Conservation (phyloP, 306 rosid genomes). For the Vigna radiata region DNA sequence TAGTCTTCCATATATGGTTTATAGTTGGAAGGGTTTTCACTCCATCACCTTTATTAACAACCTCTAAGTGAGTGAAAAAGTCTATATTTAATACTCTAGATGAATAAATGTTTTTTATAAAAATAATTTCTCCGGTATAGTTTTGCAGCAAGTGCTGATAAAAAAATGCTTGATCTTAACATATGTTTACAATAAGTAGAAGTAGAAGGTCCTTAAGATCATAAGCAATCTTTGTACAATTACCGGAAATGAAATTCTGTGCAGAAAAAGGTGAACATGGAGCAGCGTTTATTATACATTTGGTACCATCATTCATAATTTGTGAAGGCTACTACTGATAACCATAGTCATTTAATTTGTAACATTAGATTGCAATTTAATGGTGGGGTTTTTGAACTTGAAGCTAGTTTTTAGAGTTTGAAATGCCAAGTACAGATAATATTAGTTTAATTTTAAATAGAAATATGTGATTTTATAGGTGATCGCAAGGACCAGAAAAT, state of each 20-base stretch:
- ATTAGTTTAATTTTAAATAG: slow-evolving; percentile 17
- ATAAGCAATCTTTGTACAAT: neutral
- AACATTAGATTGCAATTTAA: slow-evolving; percentile 20
- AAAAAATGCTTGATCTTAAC: slow-evolving; percentile 10
- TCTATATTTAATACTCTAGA: neutral
- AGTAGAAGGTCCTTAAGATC: slow-evolving; percentile 11
- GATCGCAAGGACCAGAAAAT: slow-evolving; percentile 86
- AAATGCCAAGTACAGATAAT: slow-evolving; percentile 28
- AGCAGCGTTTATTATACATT: slow-evolving; percentile 27
- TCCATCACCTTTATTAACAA: slow-evolving; percentile 3
- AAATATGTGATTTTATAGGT: slow-evolving; percentile 58
- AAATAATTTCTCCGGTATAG: neutral
- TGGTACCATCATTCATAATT: slow-evolving; percentile 17
- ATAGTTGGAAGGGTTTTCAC: slow-evolving; percentile 25
- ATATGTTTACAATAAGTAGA: neutral
- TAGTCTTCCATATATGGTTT: slow-evolving; percentile 29
- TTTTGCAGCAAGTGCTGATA: neutral
- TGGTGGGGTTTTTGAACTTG: slow-evolving; percentile 20
- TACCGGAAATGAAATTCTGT: slow-evolving; percentile 27
- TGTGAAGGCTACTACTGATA: slow-evolving; percentile 25
- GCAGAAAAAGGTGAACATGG: slow-evolving; percentile 34
- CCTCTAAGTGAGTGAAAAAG: slow-evolving; percentile 2
- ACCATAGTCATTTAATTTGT: slow-evolving; percentile 24
- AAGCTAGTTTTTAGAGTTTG: slow-evolving; percentile 21
- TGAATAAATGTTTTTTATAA: slow-evolving; percentile 4